Percentiles rank a stretch among this genome's conserved stretches.
Conservation (phyloP, 768 basidiomycete species). For the Chlorophyllum brunneum region DNA sequence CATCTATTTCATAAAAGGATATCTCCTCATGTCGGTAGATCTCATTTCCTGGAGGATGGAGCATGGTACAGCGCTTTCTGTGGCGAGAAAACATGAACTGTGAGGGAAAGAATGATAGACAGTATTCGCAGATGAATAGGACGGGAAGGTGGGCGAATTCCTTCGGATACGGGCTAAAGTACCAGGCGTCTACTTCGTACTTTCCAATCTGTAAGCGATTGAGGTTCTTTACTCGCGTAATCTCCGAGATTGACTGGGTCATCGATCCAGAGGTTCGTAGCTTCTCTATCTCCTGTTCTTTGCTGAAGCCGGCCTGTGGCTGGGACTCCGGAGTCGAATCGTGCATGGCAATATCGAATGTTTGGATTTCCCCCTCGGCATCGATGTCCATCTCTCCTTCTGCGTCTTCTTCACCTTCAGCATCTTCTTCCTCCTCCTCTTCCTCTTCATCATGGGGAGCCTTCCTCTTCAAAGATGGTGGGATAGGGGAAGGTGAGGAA, state of each 20-base stretch:
- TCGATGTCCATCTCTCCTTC: conserved; percentile 75
- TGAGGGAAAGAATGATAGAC: conserved; percentile 89
- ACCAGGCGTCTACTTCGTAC: conserved; percentile 99
- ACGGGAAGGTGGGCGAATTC: conserved; percentile 96
- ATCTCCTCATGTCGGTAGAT: conserved; percentile 98
- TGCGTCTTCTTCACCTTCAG: conserved; percentile 51
- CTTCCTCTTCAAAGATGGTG: conserved; percentile 63
- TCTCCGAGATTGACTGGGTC: conserved; percentile 98
- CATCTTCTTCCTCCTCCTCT: conserved; percentile 52
- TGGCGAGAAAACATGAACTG: conserved; percentile 90
- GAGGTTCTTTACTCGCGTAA: conserved; percentile 97
- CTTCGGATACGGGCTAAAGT: conserved; percentile 98
- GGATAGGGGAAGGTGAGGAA: conserved; percentile 55
- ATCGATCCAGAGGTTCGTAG: conserved; percentile 96
- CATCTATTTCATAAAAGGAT: conserved; percentile 98
- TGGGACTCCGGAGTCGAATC: conserved; percentile 48
- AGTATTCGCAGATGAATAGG: conserved; percentile 98
- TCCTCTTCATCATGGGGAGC: conserved; percentile 62
- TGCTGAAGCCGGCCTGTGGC: conserved; percentile 73
- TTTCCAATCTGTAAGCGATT: conserved; percentile 94
- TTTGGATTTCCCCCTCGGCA: conserved; percentile 70
- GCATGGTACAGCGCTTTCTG: conserved; percentile 82
- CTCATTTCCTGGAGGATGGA: conserved; percentile 98
- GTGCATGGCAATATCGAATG: conserved; percentile 58
- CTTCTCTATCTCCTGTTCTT: conserved; percentile 98